Conservation (phyloP, 306 rosid species). For the Canavalia ensiformis region DNA sequence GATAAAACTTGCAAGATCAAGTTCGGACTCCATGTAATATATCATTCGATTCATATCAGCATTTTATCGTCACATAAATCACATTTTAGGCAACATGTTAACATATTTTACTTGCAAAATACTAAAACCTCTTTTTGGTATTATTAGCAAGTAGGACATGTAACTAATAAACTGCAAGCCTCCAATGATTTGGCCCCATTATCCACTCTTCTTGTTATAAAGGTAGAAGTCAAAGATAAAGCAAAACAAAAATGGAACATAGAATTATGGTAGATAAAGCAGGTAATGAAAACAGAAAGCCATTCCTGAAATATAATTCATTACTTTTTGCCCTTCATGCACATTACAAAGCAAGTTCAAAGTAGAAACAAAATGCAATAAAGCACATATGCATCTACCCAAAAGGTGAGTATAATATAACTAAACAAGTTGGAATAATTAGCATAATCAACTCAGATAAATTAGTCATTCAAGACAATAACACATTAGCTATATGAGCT, state of each 20-base stretch:
- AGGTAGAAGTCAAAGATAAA: no score
- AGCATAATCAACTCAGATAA: slow-evolving; percentile 30
- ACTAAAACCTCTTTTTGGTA: no score
- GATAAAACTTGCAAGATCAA: no score
- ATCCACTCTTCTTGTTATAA: no score
- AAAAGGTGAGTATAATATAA: not conserved
- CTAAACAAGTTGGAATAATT: slow-evolving; percentile 20
- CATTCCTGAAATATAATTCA: slow-evolving; percentile 5
- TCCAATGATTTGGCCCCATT: no score
- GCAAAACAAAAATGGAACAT: not conserved
- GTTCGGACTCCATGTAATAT: no score
- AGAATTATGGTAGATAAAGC: not conserved
- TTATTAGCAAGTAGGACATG: no score
- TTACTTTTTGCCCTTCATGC: slow-evolving; percentile 9
- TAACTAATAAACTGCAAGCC: no score
- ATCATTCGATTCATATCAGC: no score
- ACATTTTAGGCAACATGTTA: no score
- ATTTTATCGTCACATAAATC: no score
- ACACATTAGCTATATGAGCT: slow-evolving; percentile 17
- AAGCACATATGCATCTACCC: slow-evolving; percentile 1
- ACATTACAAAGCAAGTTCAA: slow-evolving; percentile 17
- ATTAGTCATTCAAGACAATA: slow-evolving; percentile 9
- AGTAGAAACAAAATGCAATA: slow-evolving; percentile 19
- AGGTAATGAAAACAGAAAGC: slow-evolving; percentile 21
- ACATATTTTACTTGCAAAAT: no score